phyloP scores from a whole-genome alignment of 2,329 filamentous ascomycete species.

The Kalaharituber pfeilii region DNA sequence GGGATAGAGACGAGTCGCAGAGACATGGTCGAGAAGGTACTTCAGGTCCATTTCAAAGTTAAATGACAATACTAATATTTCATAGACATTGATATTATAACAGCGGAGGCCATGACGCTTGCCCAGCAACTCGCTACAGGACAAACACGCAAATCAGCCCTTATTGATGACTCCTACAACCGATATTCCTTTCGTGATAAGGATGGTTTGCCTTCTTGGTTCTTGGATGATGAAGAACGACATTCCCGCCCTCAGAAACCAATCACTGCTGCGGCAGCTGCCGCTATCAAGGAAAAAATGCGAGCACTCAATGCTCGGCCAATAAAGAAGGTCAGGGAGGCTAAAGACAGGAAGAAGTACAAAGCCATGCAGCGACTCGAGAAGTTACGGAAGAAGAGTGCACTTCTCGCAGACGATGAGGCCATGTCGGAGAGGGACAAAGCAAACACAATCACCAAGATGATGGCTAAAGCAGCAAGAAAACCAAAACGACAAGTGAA shows the following conservation, averaged over 20 bases:
- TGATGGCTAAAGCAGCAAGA: conserved; percentile 66
- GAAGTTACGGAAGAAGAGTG: conserved; percentile 95
- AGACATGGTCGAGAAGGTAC: conserved; percentile 38
- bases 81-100: conserved; percentile 89
- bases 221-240: conserved; percentile 73
- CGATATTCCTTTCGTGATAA: conserved; percentile 77
- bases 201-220: conserved; percentile 93
- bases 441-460: conserved; percentile 59
- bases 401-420: conserved; percentile 72
- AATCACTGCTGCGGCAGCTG: conserved; percentile 76
- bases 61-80: conserved; percentile 1
- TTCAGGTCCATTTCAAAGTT: not conserved
- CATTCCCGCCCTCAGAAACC: conserved; percentile 76
- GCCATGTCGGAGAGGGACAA: conserved; percentile 94
- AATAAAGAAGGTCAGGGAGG: conserved; percentile 98
- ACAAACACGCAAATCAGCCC: conserved; percentile 57
- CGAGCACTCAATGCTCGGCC: conserved; percentile 85
- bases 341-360: conserved; percentile 91
- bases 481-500: conserved; percentile 70
- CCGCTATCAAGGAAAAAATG: conserved; percentile 85
- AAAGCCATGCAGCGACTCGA: conserved; percentile 80
- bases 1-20: conserved; percentile 50
- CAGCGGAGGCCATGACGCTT: conserved; percentile 96
- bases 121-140: conserved; percentile 83
- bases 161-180: conserved; percentile 86